Evolutionary conservation across 2,329 filamentous ascomycete species (phyloP).

Genomic region (Sporothrix brunneoviolacea): DNA sequence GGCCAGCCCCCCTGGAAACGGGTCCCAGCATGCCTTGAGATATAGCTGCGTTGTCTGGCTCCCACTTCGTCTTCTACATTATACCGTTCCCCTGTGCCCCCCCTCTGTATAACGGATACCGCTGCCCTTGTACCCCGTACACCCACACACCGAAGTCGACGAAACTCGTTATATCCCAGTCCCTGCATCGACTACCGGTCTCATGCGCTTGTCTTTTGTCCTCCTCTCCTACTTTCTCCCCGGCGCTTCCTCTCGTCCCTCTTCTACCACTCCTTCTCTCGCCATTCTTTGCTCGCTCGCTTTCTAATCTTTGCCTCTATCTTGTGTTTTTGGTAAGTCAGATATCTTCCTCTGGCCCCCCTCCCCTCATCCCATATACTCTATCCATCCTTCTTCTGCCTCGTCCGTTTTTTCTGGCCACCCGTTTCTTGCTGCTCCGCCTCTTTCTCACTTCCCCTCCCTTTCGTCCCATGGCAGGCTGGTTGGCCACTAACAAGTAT

Average conservation of each 20-base stretch:
- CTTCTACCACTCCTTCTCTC: neutral
- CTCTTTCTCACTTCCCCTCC: neutral
- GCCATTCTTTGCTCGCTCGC: slow-evolving; percentile 6
- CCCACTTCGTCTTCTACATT: neutral
- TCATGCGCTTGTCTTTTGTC: slow-evolving; percentile 4
- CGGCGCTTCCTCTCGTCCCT: neutral
- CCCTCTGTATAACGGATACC: neutral
- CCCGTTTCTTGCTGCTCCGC: slow-evolving; percentile 1
- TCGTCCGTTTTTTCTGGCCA: neutral
- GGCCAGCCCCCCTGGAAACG: neutral
- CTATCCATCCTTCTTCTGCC: neutral
- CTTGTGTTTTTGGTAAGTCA: neutral
- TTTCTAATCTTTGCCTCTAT: slow-evolving; percentile 6
- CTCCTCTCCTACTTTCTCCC: neutral
- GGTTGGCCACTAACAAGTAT: neutral
- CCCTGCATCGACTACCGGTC: slow-evolving; percentile 1
- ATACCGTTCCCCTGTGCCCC: neutral
- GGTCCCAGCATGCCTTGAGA: slow-evolving; percentile 1
- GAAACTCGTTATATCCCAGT: slow-evolving; percentile 10
- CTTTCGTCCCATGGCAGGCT: neutral
- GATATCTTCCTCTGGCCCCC: neutral
- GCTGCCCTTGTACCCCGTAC: neutral
- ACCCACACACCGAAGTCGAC: slow-evolving; percentile 5
- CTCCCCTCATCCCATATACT: neutral
- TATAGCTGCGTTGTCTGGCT: too few species aligned